Base-by-base conservation (phyloP, 352 stramenopile genomes). In the Plasmopara viticola region DNA sequence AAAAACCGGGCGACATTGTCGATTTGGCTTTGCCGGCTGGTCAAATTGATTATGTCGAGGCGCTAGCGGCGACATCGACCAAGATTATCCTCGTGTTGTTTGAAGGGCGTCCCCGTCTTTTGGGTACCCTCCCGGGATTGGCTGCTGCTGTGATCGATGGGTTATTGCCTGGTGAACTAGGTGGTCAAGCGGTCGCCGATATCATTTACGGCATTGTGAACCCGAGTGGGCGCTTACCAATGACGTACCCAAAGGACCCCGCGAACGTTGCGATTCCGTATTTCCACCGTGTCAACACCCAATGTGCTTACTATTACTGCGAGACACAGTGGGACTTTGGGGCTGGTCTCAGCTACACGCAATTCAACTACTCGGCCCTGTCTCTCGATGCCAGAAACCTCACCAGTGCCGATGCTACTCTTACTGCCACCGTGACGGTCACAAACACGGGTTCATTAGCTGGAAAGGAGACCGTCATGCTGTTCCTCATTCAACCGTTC, bases 1-100 rank as follows among this genome's bases (percentile, higher is more conserved):
- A 94, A 53, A 95, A 92, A 45, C 73, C 71, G 9, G 86, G 86
- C 7, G 86, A 96, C 50, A 86, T 95, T 45, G 56, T 87, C 40
- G 66, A 94, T 44, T 44, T 90, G 3, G 64, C 60, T 0, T 68
- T 95, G 8, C 72, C 84, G 0, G 40, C 48, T 8, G 80, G 83
- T 6, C 79, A 94, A 48, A 60, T 87, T 18, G 68, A 75, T 49
- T 95, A 92, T 50, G 67, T 95, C 14, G 70, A 72, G 14, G 62
- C 72, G 18, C 64, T 95, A 13, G 60, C 59, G 0, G 65, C 60
- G 1, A 87, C 75, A 4, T 64, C 65, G 14, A 86, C 80, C 10
- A 89, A 89, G 42, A 64, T 96, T 30, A 72, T 95, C 9, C 46
- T 93, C 4, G 70, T 94, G 29, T 63, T 93, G 9, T 76, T 94